Conservation (phyloP, 768 basidiomycete species). For the Amanita pseudoporphyria region DNA sequence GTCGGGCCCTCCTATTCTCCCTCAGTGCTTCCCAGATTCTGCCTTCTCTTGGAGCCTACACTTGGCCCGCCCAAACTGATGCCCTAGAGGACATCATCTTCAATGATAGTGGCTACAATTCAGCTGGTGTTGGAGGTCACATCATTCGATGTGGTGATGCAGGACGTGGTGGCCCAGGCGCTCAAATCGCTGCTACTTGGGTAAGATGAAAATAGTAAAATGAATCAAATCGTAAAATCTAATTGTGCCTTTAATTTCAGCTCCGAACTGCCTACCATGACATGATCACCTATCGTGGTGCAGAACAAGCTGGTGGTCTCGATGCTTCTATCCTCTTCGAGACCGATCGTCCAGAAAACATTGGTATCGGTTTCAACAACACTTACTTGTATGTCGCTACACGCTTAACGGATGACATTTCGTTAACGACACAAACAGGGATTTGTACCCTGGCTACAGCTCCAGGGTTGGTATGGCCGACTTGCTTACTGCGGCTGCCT, state of each 20-base stretch:
- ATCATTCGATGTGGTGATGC: slow-evolving; percentile 1
- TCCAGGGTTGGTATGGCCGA: slow-evolving; percentile 18
- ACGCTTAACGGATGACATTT: not conserved
- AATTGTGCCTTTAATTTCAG: not conserved
- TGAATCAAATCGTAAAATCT: not conserved
- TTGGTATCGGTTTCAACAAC: slow-evolving; percentile 5
- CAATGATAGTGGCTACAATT: slow-evolving; percentile 4
- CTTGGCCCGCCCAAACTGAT: slow-evolving; percentile 2
- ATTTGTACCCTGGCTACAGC: slow-evolving; percentile 2
- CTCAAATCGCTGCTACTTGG: slow-evolving; percentile 4
- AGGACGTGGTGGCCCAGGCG: slow-evolving; percentile 2
- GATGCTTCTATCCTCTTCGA: slow-evolving; percentile 23
- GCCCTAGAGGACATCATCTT: slow-evolving; percentile 2
- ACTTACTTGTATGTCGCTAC: not conserved
- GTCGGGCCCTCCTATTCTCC: not conserved
- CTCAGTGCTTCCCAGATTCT: not conserved
- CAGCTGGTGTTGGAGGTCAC: not conserved
- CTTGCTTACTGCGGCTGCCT: slow-evolving; percentile 20
- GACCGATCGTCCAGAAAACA: slow-evolving; percentile 16
- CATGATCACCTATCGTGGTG: slow-evolving; percentile 16
- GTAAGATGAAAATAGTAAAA: not conserved
- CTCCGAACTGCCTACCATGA: slow-evolving; percentile 15
- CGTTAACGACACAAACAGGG: not conserved
- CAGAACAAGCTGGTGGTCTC: slow-evolving; percentile 19
- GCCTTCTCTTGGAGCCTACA: not conserved